phyloP scores from a whole-genome alignment of 2,329 filamentous ascomycete species.

The Camillea tinctor region DNA sequence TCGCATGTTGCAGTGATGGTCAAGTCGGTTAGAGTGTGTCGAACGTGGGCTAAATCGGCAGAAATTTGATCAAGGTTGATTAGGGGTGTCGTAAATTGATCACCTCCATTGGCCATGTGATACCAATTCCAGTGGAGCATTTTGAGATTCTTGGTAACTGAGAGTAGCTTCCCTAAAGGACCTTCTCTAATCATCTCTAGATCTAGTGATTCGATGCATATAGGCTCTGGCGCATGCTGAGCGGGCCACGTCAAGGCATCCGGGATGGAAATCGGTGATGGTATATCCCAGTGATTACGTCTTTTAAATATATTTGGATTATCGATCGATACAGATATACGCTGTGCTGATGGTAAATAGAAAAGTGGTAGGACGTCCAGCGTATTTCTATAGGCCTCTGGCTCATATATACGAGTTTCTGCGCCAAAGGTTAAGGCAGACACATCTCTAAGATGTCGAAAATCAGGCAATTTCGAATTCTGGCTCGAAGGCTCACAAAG shows the following conservation, averaged over 20 bases:
- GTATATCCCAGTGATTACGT: too few relatives aligned
- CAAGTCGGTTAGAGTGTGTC: background rate
- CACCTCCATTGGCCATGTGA: background rate
- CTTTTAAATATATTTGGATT: too few relatives aligned
- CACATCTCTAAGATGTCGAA: too few relatives aligned
- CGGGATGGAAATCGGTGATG: background rate
- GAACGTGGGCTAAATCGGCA: background rate
- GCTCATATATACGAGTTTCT: too few relatives aligned
- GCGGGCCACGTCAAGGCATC: background rate
- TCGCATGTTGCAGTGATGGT: background rate
- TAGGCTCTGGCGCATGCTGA: background rate
- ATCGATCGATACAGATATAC: too few relatives aligned
- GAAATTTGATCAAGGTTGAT: background rate
- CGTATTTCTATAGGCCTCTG: too few relatives aligned
- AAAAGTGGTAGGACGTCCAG: too few relatives aligned
- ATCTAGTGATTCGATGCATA: background rate
- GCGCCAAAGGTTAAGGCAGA: too few relatives aligned
- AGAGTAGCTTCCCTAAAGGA: background rate
- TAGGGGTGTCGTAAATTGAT: too few relatives aligned
- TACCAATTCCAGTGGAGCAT: background rate
- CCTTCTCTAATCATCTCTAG: background rate
- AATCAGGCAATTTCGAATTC: too few relatives aligned
- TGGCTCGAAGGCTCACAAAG: too few relatives aligned
- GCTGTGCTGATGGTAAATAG: too few relatives aligned
- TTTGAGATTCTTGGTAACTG: background rate